These are phyloP conservation scores for Stagonosporopsis vannaccii DNA, from an alignment of 2,329 filamentous ascomycete species.

Conservation along the genomic window DNA sequence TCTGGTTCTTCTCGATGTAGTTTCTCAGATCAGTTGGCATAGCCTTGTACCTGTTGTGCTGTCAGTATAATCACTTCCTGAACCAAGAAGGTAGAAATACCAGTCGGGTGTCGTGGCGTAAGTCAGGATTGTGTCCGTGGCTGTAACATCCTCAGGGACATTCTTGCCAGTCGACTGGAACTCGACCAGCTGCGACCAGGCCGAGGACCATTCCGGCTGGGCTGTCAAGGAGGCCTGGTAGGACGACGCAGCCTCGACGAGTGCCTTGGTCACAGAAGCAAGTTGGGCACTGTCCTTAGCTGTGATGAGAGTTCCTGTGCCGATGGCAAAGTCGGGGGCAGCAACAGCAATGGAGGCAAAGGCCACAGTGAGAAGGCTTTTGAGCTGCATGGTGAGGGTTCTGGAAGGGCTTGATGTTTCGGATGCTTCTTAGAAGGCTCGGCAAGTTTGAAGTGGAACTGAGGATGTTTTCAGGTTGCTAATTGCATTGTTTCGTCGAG, in stretches of 20 bases:
- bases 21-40: conserved; percentile 18
- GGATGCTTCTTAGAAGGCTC: background rate
- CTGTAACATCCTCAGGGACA: conserved; percentile 17
- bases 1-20: conserved; percentile 12
- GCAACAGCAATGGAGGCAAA: conserved; percentile 5
- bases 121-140: conserved; percentile 6
- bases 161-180: conserved; percentile 16
- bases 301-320: background rate
- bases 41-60: conserved; percentile 8
- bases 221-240: conserved; percentile 13
- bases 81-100: background rate
- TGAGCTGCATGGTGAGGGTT: conserved; percentile 6
- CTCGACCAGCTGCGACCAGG: conserved; percentile 1
- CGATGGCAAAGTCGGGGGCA: conserved; percentile 6
- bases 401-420: background rate
- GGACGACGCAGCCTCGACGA: background rate
- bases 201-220: conserved; percentile 9
- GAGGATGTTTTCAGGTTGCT: background rate
- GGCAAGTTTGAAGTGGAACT: background rate
- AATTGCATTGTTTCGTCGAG: too few species aligned
- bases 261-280: conserved; percentile 7
- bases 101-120: conserved; percentile 17
- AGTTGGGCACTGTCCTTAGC: background rate
- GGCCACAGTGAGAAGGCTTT: conserved; percentile 1
- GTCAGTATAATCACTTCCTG: background rate